Percentiles rank a stretch among this genome's conserved stretches.
These are phyloP conservation scores for Scytalidium sp. DNA, from an alignment of 2,329 filamentous ascomycete species.

Conservation along the genomic window DNA sequence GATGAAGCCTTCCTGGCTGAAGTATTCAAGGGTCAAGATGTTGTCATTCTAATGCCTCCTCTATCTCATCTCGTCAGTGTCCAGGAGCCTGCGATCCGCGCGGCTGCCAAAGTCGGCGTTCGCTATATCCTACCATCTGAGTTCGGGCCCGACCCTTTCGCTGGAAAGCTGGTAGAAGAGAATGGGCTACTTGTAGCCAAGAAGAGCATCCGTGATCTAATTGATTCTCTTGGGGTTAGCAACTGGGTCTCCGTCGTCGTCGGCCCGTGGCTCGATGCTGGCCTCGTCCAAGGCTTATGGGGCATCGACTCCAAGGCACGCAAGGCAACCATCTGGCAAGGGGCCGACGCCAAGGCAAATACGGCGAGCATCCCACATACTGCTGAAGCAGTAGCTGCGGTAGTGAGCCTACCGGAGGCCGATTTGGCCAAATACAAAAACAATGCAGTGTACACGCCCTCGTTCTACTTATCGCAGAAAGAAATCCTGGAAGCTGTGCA, in stretches of 20 bases:
- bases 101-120: slow-evolving; percentile 48
- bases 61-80: slow-evolving; percentile 27
- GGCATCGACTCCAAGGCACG: slow-evolving; percentile 47
- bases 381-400: slow-evolving; percentile 48
- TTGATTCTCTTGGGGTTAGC: slow-evolving; percentile 34
- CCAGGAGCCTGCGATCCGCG: slow-evolving; percentile 42
- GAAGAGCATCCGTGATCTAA: slow-evolving; percentile 27
- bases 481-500: slow-evolving; percentile 38
- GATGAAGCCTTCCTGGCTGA: slow-evolving; percentile 33
- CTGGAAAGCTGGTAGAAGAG: slow-evolving; percentile 30
- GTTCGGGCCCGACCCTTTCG: slow-evolving; percentile 31
- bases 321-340: slow-evolving; percentile 45
- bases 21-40: slow-evolving; percentile 36
- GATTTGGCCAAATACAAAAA: slow-evolving; percentile 38
- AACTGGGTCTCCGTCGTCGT: slow-evolving; percentile 37
- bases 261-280: slow-evolving; percentile 53
- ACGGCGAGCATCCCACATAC: slow-evolving; percentile 47
- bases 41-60: slow-evolving; percentile 33
- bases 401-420: slow-evolving; percentile 37
- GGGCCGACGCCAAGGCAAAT: slow-evolving; percentile 41
- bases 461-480: slow-evolving; percentile 43
- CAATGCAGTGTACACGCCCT: slow-evolving; percentile 36
- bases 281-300: slow-evolving; percentile 35
- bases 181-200: slow-evolving; percentile 15
- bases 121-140: slow-evolving; percentile 50